phyloP scores from a whole-genome alignment of 73 alveolate species.

The Paramecium tetraurelia region DNA sequence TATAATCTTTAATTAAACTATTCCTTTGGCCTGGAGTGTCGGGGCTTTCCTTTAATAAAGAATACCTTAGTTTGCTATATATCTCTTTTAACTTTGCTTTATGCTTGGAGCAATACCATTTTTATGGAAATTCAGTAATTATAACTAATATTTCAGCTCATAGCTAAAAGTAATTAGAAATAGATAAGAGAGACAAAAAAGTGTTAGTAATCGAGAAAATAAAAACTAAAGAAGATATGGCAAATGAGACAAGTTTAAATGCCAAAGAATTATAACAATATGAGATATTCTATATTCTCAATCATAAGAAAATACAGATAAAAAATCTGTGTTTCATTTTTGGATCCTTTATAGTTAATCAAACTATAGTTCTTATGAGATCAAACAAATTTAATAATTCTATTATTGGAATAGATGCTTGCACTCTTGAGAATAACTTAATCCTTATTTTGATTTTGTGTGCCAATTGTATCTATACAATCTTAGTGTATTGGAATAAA shows the following conservation, averaged over 20 bases:
- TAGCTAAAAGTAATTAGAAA: conserved; percentile 4
- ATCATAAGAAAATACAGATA: neutral
- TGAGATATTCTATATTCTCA: neutral
- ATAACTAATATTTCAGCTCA: neutral
- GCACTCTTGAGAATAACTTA: neutral
- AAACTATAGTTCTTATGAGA: neutral
- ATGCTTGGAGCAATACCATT: conserved; percentile 3
- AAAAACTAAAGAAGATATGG: conserved; percentile 6
- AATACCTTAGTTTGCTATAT: neutral
- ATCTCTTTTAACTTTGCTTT: neutral
- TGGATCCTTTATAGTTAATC: neutral
- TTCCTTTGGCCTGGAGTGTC: conserved; percentile 32
- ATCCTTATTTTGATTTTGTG: neutral
- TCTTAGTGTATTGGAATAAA: neutral
- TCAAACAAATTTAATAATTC: neutral
- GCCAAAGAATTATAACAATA: neutral
- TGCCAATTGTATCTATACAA: neutral
- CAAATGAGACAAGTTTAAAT: neutral
- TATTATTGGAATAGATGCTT: neutral
- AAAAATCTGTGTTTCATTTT: neutral
- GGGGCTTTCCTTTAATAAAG: neutral
- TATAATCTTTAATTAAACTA: conserved; percentile 5
- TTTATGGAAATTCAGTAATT: conserved; percentile 17
- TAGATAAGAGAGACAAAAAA: neutral
- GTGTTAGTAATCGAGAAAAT: neutral